phyloP scores from a whole-genome alignment of 805 yeast genomes.

The Myxozyma vanderwaltii region DNA sequence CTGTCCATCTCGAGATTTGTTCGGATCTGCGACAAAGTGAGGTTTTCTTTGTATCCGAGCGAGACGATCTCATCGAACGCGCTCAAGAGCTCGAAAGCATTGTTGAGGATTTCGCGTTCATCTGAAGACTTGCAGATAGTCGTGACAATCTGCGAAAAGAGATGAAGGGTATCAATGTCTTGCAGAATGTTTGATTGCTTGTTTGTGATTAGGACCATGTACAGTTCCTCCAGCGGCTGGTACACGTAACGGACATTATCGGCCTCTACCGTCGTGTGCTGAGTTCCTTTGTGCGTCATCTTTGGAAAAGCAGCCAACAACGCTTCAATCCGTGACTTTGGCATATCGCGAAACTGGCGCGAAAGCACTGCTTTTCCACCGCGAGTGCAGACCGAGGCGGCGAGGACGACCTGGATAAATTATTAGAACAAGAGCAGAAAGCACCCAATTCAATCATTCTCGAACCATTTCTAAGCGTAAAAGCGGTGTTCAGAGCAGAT shows the following conservation, averaged over 20 bases:
- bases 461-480: neutral
- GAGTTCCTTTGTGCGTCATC: conserved; percentile 68
- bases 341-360: conserved; percentile 84
- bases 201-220: conserved; percentile 87
- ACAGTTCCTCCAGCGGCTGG: conserved; percentile 93
- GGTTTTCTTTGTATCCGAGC: conserved; percentile 86
- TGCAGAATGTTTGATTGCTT: conserved; percentile 88
- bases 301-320: conserved; percentile 83
- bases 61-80: conserved; percentile 94
- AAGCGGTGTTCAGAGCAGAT: too few relatives aligned
- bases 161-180: conserved; percentile 87
- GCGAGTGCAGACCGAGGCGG: conserved; percentile 92
- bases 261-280: conserved; percentile 93
- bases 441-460: neutral
- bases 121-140: conserved; percentile 70
- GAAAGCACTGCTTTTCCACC: conserved; percentile 88
- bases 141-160: conserved; percentile 80
- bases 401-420: conserved; percentile 49
- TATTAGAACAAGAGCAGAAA: neutral
- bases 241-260: conserved; percentile 89
- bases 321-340: conserved; percentile 82
- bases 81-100: conserved; percentile 83
- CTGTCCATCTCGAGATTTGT: conserved; percentile 96
- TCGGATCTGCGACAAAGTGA: conserved; percentile 76
- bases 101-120: conserved; percentile 78